Evolutionary conservation across 345 rosid species (phyloP).

Genomic region (Gossypium herbaceum): DNA sequence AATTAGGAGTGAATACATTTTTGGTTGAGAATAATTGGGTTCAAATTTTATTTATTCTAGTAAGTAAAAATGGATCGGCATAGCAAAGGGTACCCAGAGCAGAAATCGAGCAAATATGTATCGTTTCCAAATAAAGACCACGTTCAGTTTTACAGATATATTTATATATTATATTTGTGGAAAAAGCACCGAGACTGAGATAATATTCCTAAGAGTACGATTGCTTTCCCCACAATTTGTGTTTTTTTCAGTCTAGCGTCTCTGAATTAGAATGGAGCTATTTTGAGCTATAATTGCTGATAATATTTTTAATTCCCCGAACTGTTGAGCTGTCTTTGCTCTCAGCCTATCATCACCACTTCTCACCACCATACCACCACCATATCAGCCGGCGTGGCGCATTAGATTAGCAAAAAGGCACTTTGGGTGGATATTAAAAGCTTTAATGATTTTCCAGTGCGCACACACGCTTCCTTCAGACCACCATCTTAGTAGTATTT

Average conservation of each 20-base stretch:
- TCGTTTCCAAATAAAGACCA: not conserved
- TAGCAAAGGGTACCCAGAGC: not conserved
- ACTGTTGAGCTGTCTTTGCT: not conserved
- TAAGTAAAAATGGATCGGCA: not conserved
- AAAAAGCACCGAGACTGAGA: not conserved
- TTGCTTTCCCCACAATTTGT: slow-evolving; percentile 1
- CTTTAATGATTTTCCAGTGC: slow-evolving; percentile 1
- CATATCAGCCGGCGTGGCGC: not conserved
- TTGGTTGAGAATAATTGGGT: not conserved
- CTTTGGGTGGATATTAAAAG: slow-evolving; percentile 29
- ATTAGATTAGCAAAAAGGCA: slow-evolving; percentile 22
- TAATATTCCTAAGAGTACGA: not conserved
- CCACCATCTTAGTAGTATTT: slow-evolving; percentile 21
- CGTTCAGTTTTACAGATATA: not conserved
- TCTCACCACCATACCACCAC: slow-evolving; percentile 16
- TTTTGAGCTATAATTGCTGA: not conserved
- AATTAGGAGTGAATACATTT: not conserved
- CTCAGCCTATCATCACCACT: slow-evolving; percentile 18
- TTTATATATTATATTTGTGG: not conserved
- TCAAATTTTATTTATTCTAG: not conserved
- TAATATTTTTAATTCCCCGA: not conserved
- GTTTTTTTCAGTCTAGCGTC: not conserved
- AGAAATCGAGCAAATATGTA: not conserved
- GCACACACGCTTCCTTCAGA: not conserved
- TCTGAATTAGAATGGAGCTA: not conserved